Evolutionary conservation across 208 protist species (phyloP), one percentile per base, ranked within the genome.

Genomic region (Wallacemonas collosoma): DNA sequence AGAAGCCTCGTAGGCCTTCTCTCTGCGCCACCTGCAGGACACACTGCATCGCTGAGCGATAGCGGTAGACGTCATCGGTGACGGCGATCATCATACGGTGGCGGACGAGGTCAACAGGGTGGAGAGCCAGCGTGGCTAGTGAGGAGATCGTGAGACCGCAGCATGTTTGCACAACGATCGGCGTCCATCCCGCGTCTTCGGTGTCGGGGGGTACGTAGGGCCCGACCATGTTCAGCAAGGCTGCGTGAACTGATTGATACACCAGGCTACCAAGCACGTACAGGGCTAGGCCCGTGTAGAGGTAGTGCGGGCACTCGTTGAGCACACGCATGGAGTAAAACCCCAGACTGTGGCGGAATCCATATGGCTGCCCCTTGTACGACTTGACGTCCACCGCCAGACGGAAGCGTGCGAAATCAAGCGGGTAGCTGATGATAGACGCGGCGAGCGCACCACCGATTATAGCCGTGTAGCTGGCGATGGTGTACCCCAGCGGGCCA

Each of bases 41-140:
- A 47, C 91, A 95, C 61, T 88, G 70, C 77, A 81, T 74, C 45
- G 73, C 70, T 1, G 82, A 88, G 3, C 47, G 17, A 68, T 95
- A 95, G 0, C 87, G 88, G 26, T 88, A 74, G 12, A 72, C 40
- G 53, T 90, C 86, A 64, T 89, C 79, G 58, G 85, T 93, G 3
- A 85, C 87, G 7, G 88, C 85, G 15, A 93, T 80, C 91, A 95
- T 95, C 85, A 93, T 86, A 36, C 91, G 86, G 38, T 83, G 88
- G 44, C 91, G 77, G 44, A 95, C 79, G 3, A 91, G 75, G 53
- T 93, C 91, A 0, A 95, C 74, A 9, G 91, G 91, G 74, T 95
- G 83, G 45, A 93, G 68, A 14, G 82, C 86, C 26, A 92, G 55
- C 14, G 91, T 94, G 11, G 88, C 83, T n/a, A 88, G 73, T 2